Evolutionary conservation across 1,284 basidiomycete species (phyloP).

Genomic region (Naganishia cerealis): DNA sequence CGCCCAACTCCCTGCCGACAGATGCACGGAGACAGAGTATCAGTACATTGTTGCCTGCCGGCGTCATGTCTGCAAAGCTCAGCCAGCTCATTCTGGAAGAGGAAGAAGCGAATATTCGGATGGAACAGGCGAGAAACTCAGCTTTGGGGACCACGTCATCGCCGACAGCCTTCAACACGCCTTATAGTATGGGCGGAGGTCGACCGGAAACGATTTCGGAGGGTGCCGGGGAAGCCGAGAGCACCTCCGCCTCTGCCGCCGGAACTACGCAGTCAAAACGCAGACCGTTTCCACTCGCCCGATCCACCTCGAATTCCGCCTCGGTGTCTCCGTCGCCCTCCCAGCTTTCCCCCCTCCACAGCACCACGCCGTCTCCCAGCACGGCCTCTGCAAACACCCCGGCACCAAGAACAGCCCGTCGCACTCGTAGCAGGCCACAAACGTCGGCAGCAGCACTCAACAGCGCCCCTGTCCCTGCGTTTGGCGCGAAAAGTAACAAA

Average conservation of each 20-base stretch:
- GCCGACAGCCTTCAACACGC: neutral
- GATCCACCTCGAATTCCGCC: slow-evolving; percentile 14
- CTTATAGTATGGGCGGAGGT: neutral
- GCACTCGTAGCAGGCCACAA: slow-evolving; percentile 19
- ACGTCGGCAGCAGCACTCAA: slow-evolving; percentile 21
- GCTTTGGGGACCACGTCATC: neutral
- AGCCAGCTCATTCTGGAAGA: slow-evolving; percentile 22
- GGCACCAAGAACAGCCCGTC: neutral
- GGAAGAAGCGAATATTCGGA: slow-evolving; percentile 15
- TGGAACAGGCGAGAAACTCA: slow-evolving; percentile 5
- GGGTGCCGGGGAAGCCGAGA: neutral
- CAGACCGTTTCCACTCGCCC: slow-evolving; percentile 3
- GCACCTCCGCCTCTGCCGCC: neutral
- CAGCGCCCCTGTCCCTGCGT: slow-evolving; percentile 6
- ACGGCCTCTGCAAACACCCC: neutral
- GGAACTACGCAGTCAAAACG: neutral
- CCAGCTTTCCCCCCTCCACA: slow-evolving; percentile 2
- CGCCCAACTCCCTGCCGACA: slow-evolving; percentile 19
- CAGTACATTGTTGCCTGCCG: slow-evolving; percentile 22
- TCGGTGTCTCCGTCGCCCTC: neutral
- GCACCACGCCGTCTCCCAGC: neutral
- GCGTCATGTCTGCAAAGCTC: slow-evolving; percentile 23
- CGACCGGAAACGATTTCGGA: slow-evolving; percentile 11
- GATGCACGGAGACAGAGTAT: slow-evolving; percentile 23
- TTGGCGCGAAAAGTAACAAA: slow-evolving; percentile 5